Percentiles rank a stretch among this genome's conserved stretches.
phyloP scores from a whole-genome alignment of 441 rosid genomes.

The Kokia cookei region DNA sequence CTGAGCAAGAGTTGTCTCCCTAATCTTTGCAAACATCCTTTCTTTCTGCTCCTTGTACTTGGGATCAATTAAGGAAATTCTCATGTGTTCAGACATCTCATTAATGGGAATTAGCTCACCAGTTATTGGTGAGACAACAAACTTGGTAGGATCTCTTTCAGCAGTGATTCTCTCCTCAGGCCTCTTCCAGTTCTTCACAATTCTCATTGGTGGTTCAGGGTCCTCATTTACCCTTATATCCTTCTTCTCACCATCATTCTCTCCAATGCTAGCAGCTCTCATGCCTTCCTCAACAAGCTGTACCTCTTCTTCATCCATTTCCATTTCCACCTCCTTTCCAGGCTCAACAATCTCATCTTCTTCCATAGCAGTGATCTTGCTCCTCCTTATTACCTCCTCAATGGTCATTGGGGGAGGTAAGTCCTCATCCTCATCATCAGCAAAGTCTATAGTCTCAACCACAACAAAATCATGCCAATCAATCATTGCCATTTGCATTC shows the following conservation, averaged over 20 bases:
- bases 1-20: slow-evolving; percentile 96
- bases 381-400: slow-evolving; percentile 88
- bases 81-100: slow-evolving; percentile 99
- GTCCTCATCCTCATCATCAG: slow-evolving; percentile 91
- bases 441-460: slow-evolving; percentile 89
- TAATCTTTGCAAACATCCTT: slow-evolving; percentile 98
- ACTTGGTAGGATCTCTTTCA: slow-evolving; percentile 86
- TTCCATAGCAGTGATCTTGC: slow-evolving; percentile 65
- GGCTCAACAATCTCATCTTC: slow-evolving; percentile 81
- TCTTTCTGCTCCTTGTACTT: slow-evolving; percentile 98
- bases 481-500: slow-evolving; percentile 93
- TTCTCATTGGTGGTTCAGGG: slow-evolving; percentile 85
- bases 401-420: slow-evolving; percentile 90
- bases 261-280: slow-evolving; percentile 71
- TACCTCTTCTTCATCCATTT: slow-evolving; percentile 98
- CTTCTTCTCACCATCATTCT: slow-evolving; percentile 40
- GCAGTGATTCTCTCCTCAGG: slow-evolving; percentile 89
- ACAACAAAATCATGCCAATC: slow-evolving; percentile 99
- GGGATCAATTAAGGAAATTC: slow-evolving; percentile 95
- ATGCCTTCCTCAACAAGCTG: slow-evolving; percentile 96
- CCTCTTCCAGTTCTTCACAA: slow-evolving; percentile 97
- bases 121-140: slow-evolving; percentile 89
- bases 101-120: slow-evolving; percentile 87
- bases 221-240: slow-evolving; percentile 43
- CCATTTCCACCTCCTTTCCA: slow-evolving; percentile 96